Percentiles rank a stretch among this genome's conserved stretches.
Conservation (phyloP, 2,329 filamentous ascomycete species). For the Hymenotorrendiella dingleyae region DNA sequence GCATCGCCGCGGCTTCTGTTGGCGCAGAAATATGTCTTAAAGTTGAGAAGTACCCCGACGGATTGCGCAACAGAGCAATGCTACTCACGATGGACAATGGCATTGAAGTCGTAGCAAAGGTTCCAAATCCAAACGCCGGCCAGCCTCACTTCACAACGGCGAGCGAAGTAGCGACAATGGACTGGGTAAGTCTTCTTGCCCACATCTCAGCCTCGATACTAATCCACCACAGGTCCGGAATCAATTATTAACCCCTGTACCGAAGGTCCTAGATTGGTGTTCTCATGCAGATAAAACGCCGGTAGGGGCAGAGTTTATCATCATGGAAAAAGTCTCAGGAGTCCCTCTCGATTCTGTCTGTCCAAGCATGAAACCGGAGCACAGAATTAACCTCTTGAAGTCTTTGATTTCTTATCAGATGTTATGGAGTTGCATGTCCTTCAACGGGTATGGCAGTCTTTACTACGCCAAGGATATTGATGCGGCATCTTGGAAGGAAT, state of each 20-base stretch:
- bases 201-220: neutral
- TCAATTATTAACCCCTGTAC: constrained; percentile 2
- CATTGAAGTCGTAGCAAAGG: constrained; percentile 19
- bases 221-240: constrained; percentile 3
- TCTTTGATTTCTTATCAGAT: constrained; percentile 1
- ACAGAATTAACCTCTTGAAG: constrained; percentile 7
- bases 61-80: constrained; percentile 33
- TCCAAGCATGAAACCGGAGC: constrained; percentile 7
- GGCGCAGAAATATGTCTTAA: constrained; percentile 28
- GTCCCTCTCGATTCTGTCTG: constrained; percentile 25
- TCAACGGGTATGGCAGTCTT: constrained; percentile 3
- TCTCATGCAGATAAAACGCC: constrained; percentile 19
- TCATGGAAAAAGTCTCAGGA: constrained; percentile 33
- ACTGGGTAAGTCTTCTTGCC: constrained; percentile 10
- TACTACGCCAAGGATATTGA: constrained; percentile 7
- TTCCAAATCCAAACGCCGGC: constrained; percentile 18
- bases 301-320: constrained; percentile 33
- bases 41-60: constrained; percentile 34
- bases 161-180: constrained; percentile 17
- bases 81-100: constrained; percentile 24
- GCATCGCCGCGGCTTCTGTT: constrained; percentile 26
- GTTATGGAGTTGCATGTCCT: constrained; percentile 2
- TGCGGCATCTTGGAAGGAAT: neutral
- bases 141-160: constrained; percentile 14
- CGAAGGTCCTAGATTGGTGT: constrained; percentile 4